A percentile compares a stretch with the other conserved stretches of the same genome.
phyloP scores from a whole-genome alignment of 257 asterid species.

The Henckelia pumila region DNA sequence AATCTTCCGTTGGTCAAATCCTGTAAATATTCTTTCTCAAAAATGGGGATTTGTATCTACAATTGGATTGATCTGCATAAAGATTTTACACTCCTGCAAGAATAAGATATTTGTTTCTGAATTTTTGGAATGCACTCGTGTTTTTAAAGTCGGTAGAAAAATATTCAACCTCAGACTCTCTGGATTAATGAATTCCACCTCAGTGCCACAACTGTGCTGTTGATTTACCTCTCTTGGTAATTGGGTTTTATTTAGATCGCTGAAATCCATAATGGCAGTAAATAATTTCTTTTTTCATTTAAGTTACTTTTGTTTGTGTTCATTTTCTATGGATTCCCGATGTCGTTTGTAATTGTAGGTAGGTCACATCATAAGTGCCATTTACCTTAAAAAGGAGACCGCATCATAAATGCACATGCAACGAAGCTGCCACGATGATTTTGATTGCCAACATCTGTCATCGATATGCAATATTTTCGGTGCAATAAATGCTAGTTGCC shows the following conservation, averaged over 20 bases:
- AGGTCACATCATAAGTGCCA: background rate
- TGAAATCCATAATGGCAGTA: background rate
- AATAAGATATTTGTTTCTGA: background rate
- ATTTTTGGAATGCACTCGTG: background rate
- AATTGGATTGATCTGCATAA: background rate
- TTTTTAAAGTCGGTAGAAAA: background rate
- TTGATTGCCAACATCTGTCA: conserved; percentile 13
- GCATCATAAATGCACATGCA: background rate
- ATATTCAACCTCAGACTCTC: background rate
- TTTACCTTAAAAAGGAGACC: background rate
- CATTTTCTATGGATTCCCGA: background rate
- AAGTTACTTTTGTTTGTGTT: background rate
- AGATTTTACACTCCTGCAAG: background rate
- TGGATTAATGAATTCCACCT: background rate
- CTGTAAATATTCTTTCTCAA: background rate
- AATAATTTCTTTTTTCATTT: background rate
- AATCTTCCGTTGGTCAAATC: background rate
- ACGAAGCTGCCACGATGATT: conserved; percentile 8
- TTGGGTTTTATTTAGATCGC: background rate
- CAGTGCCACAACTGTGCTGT: background rate
- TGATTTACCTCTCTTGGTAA: background rate
- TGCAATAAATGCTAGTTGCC: background rate
- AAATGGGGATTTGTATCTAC: background rate
- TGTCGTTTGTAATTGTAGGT: background rate
- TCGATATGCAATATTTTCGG: background rate